phyloP scores from a whole-genome alignment of 352 stramenopile species.

The Saprolegnia parasitica region DNA sequence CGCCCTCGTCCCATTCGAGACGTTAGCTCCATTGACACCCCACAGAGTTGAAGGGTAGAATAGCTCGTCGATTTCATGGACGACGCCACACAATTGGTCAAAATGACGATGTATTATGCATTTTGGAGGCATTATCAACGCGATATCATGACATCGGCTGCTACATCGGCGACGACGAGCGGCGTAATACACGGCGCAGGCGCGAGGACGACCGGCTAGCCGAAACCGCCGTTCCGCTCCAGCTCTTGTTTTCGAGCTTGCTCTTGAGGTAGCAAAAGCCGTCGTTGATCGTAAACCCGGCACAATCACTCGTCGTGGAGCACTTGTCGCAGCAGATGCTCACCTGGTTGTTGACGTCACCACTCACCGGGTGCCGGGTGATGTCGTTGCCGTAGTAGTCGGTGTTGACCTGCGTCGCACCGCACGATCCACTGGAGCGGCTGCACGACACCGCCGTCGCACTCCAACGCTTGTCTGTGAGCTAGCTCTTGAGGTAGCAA shows the following conservation, averaged over 20 bases:
- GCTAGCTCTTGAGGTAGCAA: background rate
- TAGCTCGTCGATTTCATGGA: too few species aligned
- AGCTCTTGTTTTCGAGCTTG: background rate
- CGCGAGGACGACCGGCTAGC: too few species aligned
- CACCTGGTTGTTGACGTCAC: background rate
- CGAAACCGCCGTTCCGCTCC: background rate
- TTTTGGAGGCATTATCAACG: too few species aligned
- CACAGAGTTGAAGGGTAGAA: too few species aligned
- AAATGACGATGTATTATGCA: too few species aligned
- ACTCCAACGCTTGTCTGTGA: background rate
- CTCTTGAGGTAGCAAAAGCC: constrained; percentile 3
- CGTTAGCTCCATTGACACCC: too few species aligned
- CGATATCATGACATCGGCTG: too few species aligned
- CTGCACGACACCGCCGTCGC: background rate
- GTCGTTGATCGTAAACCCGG: background rate
- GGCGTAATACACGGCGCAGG: too few species aligned
- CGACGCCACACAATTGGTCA: too few species aligned
- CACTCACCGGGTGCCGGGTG: background rate
- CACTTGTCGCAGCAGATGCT: background rate
- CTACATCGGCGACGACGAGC: too few species aligned
- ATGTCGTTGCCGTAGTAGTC: background rate
- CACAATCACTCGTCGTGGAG: background rate
- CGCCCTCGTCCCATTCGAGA: too few species aligned
- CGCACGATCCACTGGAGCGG: background rate
- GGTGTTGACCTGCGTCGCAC: background rate